Percentiles rank a stretch among this genome's conserved stretches.
Conservation (phyloP, 345 rosid species). For the Nasturtium officinale region DNA sequence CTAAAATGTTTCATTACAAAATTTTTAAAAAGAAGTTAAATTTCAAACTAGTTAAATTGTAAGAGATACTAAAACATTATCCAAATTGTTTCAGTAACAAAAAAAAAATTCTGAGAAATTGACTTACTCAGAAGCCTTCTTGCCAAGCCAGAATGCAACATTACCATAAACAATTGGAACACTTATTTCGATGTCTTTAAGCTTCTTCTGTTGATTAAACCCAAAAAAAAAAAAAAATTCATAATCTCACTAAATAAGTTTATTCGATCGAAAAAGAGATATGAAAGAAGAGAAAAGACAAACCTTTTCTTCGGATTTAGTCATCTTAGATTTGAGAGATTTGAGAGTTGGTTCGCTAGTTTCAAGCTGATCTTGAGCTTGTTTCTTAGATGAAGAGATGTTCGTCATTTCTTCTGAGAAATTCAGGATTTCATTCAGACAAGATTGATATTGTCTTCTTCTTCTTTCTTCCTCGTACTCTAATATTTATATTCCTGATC, state of each 20-base stretch:
- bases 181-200: conserved; percentile 71
- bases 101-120: neutral
- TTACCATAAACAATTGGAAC: conserved; percentile 77
- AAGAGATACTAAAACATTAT: neutral
- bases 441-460: neutral
- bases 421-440: conserved; percentile 17
- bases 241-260: neutral
- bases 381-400: conserved; percentile 52
- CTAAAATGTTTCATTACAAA: neutral
- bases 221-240: neutral
- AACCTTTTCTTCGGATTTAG: conserved; percentile 58
- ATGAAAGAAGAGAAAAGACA: neutral
- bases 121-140: conserved; percentile 84
- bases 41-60: neutral
- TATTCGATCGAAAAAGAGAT: neutral
- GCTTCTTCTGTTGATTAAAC: conserved; percentile 57
- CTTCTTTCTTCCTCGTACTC: conserved; percentile 1
- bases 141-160: conserved; percentile 78
- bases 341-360: conserved; percentile 44
- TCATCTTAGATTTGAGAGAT: conserved; percentile 53
- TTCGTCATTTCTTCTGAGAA: conserved; percentile 41
- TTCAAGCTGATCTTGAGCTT: conserved; percentile 52
- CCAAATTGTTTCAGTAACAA: neutral
- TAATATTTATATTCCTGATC: neutral
- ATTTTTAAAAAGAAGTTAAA: neutral